phyloP scores from a whole-genome alignment of 23 red algal genomes.

The Rhodosorus marinus region DNA sequence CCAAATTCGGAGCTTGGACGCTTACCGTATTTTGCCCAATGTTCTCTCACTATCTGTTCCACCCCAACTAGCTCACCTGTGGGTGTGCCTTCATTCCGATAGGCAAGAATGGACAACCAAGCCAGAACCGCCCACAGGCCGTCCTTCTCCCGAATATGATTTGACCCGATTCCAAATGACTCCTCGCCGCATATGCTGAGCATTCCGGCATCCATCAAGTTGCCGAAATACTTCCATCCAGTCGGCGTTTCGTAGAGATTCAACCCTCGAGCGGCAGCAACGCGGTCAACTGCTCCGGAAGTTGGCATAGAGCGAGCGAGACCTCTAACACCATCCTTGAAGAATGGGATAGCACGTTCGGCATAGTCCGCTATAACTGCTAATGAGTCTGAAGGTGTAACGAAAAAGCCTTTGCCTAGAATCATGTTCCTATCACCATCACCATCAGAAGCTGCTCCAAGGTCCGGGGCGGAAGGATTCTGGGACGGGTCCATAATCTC shows the following conservation, averaged over 20 bases:
- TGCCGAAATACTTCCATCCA: slow-evolving; percentile 93
- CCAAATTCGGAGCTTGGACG: no score
- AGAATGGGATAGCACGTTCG: slow-evolving; percentile 31
- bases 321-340: slow-evolving; percentile 29
- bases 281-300: slow-evolving; percentile 46
- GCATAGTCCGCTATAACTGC: slow-evolving; percentile 83
- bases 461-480: slow-evolving; percentile 3
- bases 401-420: slow-evolving; percentile 51
- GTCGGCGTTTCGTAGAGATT: slow-evolving; percentile 48
- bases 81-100: slow-evolving; percentile 12
- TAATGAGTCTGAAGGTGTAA: slow-evolving; percentile 76
- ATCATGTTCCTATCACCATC: slow-evolving; percentile 99
- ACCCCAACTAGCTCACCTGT: slow-evolving; percentile 20
- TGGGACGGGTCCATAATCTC: not conserved
- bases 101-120: slow-evolving; percentile 67
- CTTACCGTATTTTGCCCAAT: slow-evolving; percentile 84
- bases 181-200: slow-evolving; percentile 80
- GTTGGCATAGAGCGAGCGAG: slow-evolving; percentile 85
- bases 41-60: slow-evolving; percentile 35
- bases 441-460: slow-evolving; percentile 81
- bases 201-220: slow-evolving; percentile 77
- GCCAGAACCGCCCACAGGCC: slow-evolving; percentile 64
- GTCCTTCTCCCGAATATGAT: slow-evolving; percentile 90
- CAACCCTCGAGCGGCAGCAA: slow-evolving; percentile 32
- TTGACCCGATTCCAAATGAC: slow-evolving; percentile 52